These are phyloP conservation scores for Fusarium albosuccineum DNA, from an alignment of 2,329 filamentous ascomycete species.

Conservation along the genomic window DNA sequence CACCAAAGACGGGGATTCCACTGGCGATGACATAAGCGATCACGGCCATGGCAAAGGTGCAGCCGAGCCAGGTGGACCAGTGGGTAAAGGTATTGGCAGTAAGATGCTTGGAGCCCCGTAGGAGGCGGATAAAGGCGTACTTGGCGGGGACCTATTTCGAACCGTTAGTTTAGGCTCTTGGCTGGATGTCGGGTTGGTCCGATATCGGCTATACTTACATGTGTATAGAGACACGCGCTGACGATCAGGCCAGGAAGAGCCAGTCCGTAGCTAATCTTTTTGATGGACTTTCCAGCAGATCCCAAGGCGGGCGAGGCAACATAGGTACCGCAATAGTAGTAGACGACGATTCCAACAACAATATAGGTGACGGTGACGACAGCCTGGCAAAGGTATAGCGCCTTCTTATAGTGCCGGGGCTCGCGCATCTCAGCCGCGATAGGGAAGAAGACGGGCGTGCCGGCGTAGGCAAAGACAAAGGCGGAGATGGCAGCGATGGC, in stretches of 20 bases:
- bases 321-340: slow-evolving; percentile 60
- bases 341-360: slow-evolving; percentile 55
- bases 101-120: slow-evolving; percentile 49
- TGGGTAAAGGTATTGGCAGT: slow-evolving; percentile 46
- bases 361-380: slow-evolving; percentile 50
- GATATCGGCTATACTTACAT: slow-evolving; percentile 39
- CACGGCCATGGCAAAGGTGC: slow-evolving; percentile 42
- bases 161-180: not conserved
- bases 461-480: slow-evolving; percentile 54
- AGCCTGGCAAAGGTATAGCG: slow-evolving; percentile 43
- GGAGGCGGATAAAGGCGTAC: slow-evolving; percentile 33
- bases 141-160: slow-evolving; percentile 25
- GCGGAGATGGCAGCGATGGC: slow-evolving; percentile 50
- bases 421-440: slow-evolving; percentile 52
- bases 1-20: slow-evolving; percentile 41
- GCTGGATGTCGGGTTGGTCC: too few relatives aligned
- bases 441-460: slow-evolving; percentile 51
- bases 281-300: slow-evolving; percentile 56
- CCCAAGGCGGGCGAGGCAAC: slow-evolving; percentile 61
- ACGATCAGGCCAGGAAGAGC: slow-evolving; percentile 48
- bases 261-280: slow-evolving; percentile 59
- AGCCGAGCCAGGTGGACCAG: slow-evolving; percentile 50
- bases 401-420: slow-evolving; percentile 40
- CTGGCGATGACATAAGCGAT: slow-evolving; percentile 41
- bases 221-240: slow-evolving; percentile 40